phyloP scores from a whole-genome alignment of 495 filamentous ascomycete species.

The Trichocladium uniseriatum region DNA sequence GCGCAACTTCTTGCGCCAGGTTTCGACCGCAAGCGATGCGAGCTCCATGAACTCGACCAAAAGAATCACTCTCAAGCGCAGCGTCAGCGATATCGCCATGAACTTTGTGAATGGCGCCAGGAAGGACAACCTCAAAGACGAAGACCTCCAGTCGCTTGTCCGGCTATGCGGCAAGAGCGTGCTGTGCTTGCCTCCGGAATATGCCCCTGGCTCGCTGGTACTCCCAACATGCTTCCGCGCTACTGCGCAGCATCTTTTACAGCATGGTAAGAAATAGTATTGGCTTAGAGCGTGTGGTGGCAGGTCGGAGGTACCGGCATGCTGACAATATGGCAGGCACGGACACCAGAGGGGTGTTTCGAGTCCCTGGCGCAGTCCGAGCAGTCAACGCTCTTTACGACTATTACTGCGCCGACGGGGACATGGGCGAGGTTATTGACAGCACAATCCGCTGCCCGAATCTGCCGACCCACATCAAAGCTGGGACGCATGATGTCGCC shows the following conservation, averaged over 20 bases:
- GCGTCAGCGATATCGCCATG: conserved; percentile 43
- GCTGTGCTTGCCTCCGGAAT: conserved; percentile 55
- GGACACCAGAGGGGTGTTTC: conserved; percentile 51
- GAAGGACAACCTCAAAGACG: conserved; percentile 51
- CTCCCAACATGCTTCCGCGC: conserved; percentile 71
- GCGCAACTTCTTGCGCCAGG: conserved; percentile 24
- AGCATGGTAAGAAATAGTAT: conserved; percentile 46
- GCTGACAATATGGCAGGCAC: conserved; percentile 27
- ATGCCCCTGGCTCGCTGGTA: conserved; percentile 52
- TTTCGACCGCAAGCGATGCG: conserved; percentile 17
- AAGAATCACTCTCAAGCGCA: conserved; percentile 32
- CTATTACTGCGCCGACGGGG: conserved; percentile 49
- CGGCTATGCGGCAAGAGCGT: conserved; percentile 65
- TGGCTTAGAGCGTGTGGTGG: not conserved
- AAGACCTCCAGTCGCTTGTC: conserved; percentile 53
- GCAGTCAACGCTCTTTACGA: conserved; percentile 50
- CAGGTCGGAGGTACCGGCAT: not conserved
- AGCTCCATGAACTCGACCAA: conserved; percentile 25
- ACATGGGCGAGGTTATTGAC: conserved; percentile 37
- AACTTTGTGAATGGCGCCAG: conserved; percentile 37
- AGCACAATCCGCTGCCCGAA: conserved; percentile 46
- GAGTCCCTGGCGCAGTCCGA: conserved; percentile 50
- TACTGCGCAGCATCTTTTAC: conserved; percentile 54
- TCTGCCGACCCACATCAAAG: conserved; percentile 46
- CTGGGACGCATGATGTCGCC: conserved; percentile 57